A percentile compares a stretch with the other conserved stretches of the same genome.
Conservation (phyloP, 108 stramenopile species). For the Cyclotella cryptica region DNA sequence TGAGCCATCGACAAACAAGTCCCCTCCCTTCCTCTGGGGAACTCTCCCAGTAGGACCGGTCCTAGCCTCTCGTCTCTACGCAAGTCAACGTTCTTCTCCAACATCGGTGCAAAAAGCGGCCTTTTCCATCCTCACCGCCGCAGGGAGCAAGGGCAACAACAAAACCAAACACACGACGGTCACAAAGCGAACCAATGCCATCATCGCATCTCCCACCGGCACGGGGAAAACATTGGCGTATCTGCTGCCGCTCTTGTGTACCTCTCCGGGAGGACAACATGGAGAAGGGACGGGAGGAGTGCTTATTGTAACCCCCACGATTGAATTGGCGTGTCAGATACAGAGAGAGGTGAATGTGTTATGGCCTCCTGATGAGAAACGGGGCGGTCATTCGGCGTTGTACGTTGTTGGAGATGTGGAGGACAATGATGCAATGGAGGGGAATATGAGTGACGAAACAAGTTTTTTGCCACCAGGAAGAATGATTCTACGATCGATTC, state of each 20-base stretch:
- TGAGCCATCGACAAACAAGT: background rate
- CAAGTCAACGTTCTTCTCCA: constrained; percentile 41
- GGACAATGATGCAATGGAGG: background rate
- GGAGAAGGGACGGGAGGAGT: constrained; percentile 44
- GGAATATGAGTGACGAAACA: constrained; percentile 15
- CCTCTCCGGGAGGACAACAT: constrained; percentile 43
- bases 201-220: constrained; percentile 79
- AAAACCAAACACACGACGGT: constrained; percentile 15
- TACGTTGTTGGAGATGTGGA: constrained; percentile 42
- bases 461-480: constrained; percentile 12
- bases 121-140: constrained; percentile 49
- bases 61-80: constrained; percentile 45
- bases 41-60: constrained; percentile 69
- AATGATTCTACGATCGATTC: constrained; percentile 12
- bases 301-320: constrained; percentile 75
- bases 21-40: constrained; percentile 64
- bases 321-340: constrained; percentile 72
- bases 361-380: constrained; percentile 40
- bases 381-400: constrained; percentile 20
- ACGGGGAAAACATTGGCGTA: constrained; percentile 81
- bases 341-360: constrained; percentile 64
- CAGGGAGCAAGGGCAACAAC: background rate
- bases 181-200: constrained; percentile 57
- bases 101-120: constrained; percentile 69
- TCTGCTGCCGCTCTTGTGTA: constrained; percentile 66